A percentile compares a stretch with the other conserved stretches of the same genome.
These are phyloP conservation scores for Seminavis robusta DNA, from an alignment of 108 stramenopile species.

Conservation along the genomic window DNA sequence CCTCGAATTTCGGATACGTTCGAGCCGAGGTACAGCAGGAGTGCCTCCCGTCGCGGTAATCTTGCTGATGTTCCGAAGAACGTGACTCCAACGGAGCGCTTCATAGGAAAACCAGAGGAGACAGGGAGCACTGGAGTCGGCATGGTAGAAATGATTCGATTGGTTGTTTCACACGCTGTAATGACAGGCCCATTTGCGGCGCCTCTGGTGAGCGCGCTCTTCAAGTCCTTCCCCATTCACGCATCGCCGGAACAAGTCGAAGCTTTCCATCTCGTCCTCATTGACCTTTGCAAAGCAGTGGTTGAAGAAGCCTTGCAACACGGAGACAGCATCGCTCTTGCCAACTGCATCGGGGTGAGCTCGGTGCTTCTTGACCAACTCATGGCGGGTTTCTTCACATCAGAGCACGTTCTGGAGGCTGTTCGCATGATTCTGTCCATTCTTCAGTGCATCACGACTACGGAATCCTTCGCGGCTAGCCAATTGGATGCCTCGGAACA, in stretches of 20 bases:
- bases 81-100: constrained; percentile 50
- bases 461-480: constrained; percentile 49
- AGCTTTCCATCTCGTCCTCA: constrained; percentile 73
- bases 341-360: constrained; percentile 73
- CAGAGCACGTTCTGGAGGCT: constrained; percentile 55
- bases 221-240: constrained; percentile 79
- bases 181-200: constrained; percentile 68
- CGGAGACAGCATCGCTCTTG: constrained; percentile 69
- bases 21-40: constrained; percentile 1
- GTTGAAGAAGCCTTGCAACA: constrained; percentile 72
- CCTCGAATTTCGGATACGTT: too few species aligned
- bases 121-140: constrained; percentile 46
- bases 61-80: constrained; percentile 21
- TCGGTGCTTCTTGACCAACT: constrained; percentile 76
- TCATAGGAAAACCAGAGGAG: constrained; percentile 48
- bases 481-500: constrained; percentile 43
- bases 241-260: constrained; percentile 77
- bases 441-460: constrained; percentile 51
- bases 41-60: constrained; percentile 8
- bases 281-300: constrained; percentile 63
- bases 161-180: constrained; percentile 64
- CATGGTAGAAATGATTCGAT: constrained; percentile 70
- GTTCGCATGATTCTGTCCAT: constrained; percentile 50
- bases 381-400: constrained; percentile 76
- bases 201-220: constrained; percentile 61